Evolutionary conservation across 768 basidiomycete species (phyloP).

Genomic region (Mycena metata): DNA sequence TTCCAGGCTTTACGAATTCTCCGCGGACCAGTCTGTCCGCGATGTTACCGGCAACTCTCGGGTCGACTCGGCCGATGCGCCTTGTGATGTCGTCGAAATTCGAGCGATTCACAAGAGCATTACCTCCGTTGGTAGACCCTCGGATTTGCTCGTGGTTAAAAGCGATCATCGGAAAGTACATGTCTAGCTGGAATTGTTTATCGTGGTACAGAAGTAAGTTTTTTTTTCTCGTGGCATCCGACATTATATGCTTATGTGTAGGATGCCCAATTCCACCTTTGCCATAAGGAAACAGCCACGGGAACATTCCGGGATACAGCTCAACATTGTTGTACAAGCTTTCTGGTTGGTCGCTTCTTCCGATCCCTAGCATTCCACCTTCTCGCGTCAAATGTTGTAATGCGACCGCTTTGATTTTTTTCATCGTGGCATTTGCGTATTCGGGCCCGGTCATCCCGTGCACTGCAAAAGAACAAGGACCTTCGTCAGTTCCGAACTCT

Average conservation of each 20-base stretch:
- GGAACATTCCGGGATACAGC: constrained; percentile 40
- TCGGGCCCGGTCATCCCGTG: neutral
- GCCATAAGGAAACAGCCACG: constrained; percentile 47
- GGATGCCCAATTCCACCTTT: constrained; percentile 41
- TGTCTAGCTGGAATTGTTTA: constrained; percentile 43
- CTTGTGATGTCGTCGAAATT: constrained; percentile 44
- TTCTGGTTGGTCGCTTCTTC: constrained; percentile 11
- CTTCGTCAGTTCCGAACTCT: neutral
- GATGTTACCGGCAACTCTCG: constrained; percentile 38
- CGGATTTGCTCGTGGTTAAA: constrained; percentile 47
- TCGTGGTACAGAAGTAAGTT: constrained; percentile 42
- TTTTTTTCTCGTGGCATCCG: neutral
- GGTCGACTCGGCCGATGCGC: constrained; percentile 42
- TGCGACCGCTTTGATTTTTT: neutral
- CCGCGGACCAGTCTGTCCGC: constrained; percentile 41
- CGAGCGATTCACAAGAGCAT: constrained; percentile 42
- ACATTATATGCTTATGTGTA: neutral
- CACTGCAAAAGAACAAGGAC: neutral
- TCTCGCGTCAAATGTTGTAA: neutral
- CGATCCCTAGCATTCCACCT: neutral
- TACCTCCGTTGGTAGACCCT: neutral
- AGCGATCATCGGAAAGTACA: constrained; percentile 39
- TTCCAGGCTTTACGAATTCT: constrained; percentile 43
- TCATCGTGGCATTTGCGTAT: neutral
- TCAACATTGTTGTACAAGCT: constrained; percentile 37